Conservation (phyloP, 208 protist genomes). For the Blastocrithidia nonstop region DNA sequence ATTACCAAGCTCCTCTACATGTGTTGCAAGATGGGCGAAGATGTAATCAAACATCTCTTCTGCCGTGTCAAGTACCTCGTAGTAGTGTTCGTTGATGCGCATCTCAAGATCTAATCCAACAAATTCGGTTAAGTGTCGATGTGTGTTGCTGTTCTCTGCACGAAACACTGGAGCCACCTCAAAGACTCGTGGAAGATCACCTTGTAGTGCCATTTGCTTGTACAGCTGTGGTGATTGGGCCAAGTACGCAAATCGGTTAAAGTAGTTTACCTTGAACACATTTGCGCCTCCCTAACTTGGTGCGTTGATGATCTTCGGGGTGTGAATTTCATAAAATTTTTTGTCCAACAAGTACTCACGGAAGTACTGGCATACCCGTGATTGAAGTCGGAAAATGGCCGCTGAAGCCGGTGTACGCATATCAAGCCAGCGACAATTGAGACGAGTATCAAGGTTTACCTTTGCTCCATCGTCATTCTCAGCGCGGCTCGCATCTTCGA, state of each 20-base stretch:
- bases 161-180: conserved; percentile 97
- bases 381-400: conserved; percentile 94
- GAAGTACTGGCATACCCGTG: conserved; percentile 90
- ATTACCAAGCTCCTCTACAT: conserved; percentile 71
- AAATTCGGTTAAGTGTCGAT: conserved; percentile 99
- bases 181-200: conserved; percentile 91
- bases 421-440: conserved; percentile 96
- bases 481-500: conserved; percentile 80
- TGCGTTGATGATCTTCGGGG: conserved; percentile 98
- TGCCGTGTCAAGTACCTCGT: conserved; percentile 95
- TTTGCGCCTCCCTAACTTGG: conserved; percentile 93
- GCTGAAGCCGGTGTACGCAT: conserved; percentile 92
- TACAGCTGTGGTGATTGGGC: conserved; percentile 99
- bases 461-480: conserved; percentile 59
- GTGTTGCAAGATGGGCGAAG: conserved; percentile 80
- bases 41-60: conserved; percentile 95
- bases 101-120: conserved; percentile 99
- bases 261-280: conserved; percentile 91
- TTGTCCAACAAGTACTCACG: conserved; percentile 87
- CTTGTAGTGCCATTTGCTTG: conserved; percentile 99
- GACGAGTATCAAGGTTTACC: conserved; percentile 88
- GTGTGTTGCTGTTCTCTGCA: conserved; percentile 98
- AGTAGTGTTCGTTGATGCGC: conserved; percentile 98
- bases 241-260: conserved; percentile 88
- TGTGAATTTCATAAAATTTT: conserved; percentile 98